phyloP scores from a whole-genome alignment of 768 basidiomycete species.

The Leccinum truebloodii region DNA sequence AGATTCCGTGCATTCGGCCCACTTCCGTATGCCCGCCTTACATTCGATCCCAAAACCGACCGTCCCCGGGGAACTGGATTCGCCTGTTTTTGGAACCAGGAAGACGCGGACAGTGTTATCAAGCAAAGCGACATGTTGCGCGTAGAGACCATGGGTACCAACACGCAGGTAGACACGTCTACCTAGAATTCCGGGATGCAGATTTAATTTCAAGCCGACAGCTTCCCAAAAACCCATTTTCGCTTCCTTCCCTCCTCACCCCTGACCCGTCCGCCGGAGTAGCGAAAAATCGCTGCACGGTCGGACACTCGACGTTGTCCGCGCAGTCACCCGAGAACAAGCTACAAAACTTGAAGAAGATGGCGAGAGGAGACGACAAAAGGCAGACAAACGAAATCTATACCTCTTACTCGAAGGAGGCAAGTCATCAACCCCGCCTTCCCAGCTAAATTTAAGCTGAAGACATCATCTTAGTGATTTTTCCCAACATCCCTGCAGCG shows the following conservation, averaged over 20 bases:
- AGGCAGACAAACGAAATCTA: conserved; percentile 93
- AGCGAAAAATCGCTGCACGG: conserved; percentile 81
- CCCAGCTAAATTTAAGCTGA: background rate
- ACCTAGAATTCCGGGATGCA: conserved; percentile 12
- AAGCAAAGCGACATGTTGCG: conserved; percentile 75
- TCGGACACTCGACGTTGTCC: conserved; percentile 87
- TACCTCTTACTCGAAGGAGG: conserved; percentile 97
- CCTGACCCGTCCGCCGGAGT: conserved; percentile 89
- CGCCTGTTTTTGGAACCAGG: conserved; percentile 94
- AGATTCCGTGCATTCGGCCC: conserved; percentile 90
- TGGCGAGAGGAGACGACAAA: conserved; percentile 80
- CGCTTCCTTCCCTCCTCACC: conserved; percentile 84
- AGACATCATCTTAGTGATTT: conserved; percentile 62
- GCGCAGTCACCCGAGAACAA: conserved; percentile 87
- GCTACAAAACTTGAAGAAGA: conserved; percentile 88
- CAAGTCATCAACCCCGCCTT: conserved; percentile 31
- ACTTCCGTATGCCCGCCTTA: conserved; percentile 89
- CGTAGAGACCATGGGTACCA: conserved; percentile 56
- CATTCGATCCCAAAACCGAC: conserved; percentile 78
- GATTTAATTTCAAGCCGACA: conserved; percentile 22
- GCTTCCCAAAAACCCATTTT: conserved; percentile 83
- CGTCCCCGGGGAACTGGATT: conserved; percentile 95
- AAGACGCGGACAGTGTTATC: conserved; percentile 84
- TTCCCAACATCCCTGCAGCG: conserved; percentile 85
- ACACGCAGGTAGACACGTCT: conserved; percentile 29